Conservation (phyloP, 2,329 filamentous ascomycete species). For the Trichothecium sympodiale region DNA sequence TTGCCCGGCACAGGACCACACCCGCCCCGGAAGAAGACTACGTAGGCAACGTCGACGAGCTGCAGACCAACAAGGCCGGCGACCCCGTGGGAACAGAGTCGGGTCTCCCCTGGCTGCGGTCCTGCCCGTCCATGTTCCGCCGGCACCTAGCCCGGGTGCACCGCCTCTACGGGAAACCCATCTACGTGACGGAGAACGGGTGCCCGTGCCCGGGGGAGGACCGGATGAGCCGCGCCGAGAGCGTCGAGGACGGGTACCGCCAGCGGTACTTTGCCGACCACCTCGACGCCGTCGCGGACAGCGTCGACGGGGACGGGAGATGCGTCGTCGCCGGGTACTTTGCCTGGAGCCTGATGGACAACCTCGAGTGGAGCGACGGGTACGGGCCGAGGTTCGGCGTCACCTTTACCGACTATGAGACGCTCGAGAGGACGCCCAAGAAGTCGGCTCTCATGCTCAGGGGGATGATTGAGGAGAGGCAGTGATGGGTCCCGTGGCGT, state of each 20-base stretch:
- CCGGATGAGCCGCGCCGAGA: conserved; percentile 20
- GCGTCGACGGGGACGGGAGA: conserved; percentile 10
- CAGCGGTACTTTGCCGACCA: conserved; percentile 25
- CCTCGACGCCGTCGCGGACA: conserved; percentile 21
- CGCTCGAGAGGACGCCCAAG: conserved; percentile 25
- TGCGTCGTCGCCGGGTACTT: conserved; percentile 16
- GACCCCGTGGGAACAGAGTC: conserved; percentile 16
- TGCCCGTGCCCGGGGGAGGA: conserved; percentile 24
- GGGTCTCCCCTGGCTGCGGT: conserved; percentile 22
- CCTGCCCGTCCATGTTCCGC: conserved; percentile 15
- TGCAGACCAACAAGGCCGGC: conserved; percentile 18
- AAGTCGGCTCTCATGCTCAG: conserved; percentile 19
- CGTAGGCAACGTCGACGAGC: conserved; percentile 20
- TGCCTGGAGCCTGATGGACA: conserved; percentile 21
- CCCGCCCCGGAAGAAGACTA: conserved; percentile 18
- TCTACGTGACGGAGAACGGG: conserved; percentile 20
- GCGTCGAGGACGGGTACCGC: conserved; percentile 24
- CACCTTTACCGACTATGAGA: conserved; percentile 24
- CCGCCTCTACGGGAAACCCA: conserved; percentile 14
- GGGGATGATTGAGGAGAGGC: conserved; percentile 7
- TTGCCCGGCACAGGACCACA: conserved; percentile 15
- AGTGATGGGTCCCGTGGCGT: no score
- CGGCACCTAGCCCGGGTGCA: conserved; percentile 17
- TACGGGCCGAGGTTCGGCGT: conserved; percentile 26
- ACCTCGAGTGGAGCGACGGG: conserved; percentile 25